Conservation (phyloP, 768 basidiomycete species). For the Multifurca ochricompacta region DNA sequence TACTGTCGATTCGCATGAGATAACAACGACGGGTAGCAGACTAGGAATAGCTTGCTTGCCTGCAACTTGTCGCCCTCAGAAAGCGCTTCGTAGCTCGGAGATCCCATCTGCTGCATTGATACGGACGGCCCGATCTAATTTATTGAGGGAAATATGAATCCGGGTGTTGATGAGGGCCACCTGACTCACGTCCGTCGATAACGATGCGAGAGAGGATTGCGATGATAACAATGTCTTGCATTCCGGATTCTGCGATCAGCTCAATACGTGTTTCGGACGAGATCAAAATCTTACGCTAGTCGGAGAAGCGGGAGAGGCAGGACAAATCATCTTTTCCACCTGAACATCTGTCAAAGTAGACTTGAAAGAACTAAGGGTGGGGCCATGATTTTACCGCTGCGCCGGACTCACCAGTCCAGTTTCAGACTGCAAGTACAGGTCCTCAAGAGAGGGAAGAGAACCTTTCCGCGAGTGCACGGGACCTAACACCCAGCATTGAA, state of each 20-base stretch:
- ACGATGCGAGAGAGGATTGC: background rate
- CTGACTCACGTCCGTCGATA: constrained; percentile 5
- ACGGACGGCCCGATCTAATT: constrained; percentile 1
- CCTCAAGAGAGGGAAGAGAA: background rate
- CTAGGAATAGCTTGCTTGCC: constrained; percentile 1
- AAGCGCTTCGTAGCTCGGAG: constrained; percentile 18
- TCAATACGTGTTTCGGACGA: background rate
- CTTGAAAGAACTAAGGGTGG: background rate
- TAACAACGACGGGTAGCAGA: background rate
- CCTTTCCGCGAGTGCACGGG: constrained; percentile 7
- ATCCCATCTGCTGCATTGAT: constrained; percentile 7
- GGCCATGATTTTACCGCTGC: background rate
- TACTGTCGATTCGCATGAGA: constrained; percentile 38
- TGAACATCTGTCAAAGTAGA: constrained; percentile 6
- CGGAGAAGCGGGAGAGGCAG: background rate
- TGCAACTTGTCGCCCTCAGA: constrained; percentile 19
- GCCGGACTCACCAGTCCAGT: constrained; percentile 4
- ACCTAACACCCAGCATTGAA: constrained; percentile 29
- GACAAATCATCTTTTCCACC: background rate
- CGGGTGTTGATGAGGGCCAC: background rate
- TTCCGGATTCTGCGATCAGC: background rate
- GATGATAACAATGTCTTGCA: background rate
- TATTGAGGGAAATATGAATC: background rate
- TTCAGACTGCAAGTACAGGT: constrained; percentile 7
- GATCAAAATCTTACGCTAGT: constrained; percentile 1